Conservation (phyloP, 805 yeast species). For the Cyberlindnera saturnus region DNA sequence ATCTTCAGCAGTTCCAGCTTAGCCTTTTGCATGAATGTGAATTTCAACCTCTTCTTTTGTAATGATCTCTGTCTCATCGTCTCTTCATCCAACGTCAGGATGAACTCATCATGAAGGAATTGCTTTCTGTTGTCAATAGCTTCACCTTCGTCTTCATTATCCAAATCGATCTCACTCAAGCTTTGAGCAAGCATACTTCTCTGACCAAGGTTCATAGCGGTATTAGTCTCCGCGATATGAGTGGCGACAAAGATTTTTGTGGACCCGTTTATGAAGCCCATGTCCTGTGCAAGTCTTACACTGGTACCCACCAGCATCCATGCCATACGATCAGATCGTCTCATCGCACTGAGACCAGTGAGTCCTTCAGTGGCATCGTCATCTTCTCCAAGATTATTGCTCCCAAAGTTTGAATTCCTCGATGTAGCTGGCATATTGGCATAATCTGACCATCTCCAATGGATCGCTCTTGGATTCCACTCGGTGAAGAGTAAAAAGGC, state of each 20-base stretch:
- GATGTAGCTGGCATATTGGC: slow-evolving; percentile 42
- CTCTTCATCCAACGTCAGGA: slow-evolving; percentile 24
- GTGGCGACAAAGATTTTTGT: slow-evolving; percentile 76
- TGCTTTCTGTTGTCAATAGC: slow-evolving; percentile 20
- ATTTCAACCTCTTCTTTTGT: slow-evolving; percentile 34
- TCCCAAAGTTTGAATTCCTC: slow-evolving; percentile 9
- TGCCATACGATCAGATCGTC: slow-evolving; percentile 83
- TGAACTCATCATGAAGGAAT: slow-evolving; percentile 27
- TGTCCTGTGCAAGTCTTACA: slow-evolving; percentile 78
- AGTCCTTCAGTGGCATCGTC: slow-evolving; percentile 38
- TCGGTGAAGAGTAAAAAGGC: slow-evolving; percentile 84
- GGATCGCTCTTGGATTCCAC: slow-evolving; percentile 95
- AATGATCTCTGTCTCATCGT: slow-evolving; percentile 21
- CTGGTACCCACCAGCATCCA: slow-evolving; percentile 93
- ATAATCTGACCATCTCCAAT: slow-evolving; percentile 81
- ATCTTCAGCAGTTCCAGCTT: slow-evolving; percentile 75
- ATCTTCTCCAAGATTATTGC: slow-evolving; percentile 3
- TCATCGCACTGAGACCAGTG: slow-evolving; percentile 78
- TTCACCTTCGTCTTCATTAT: slow-evolving; percentile 31
- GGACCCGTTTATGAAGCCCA: slow-evolving; percentile 71
- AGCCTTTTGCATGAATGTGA: slow-evolving; percentile 64
- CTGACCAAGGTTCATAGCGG: slow-evolving; percentile 77
- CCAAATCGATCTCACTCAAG: slow-evolving; percentile 58
- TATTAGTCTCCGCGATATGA: slow-evolving; percentile 75
- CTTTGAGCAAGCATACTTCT: slow-evolving; percentile 73